phyloP scores from a whole-genome alignment of 2,329 filamentous ascomycete species.

The Aspergillus nomiae region DNA sequence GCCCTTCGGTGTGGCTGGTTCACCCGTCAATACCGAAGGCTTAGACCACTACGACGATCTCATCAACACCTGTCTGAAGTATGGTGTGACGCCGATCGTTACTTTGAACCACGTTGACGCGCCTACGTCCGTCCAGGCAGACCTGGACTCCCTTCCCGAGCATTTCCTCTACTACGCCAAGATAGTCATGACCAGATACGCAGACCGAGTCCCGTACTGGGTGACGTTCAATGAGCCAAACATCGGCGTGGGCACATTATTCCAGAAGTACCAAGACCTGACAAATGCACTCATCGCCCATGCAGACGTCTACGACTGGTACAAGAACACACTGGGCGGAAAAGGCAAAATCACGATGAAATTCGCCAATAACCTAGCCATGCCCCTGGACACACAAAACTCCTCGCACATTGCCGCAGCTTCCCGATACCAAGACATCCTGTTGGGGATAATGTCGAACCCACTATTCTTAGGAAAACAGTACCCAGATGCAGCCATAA shows the following conservation, averaged over 20 bases:
- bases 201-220: conserved; percentile 75
- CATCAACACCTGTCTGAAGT: conserved; percentile 71
- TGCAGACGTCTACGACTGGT: conserved; percentile 1
- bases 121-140: conserved; percentile 71
- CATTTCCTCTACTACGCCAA: conserved; percentile 72
- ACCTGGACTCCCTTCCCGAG: conserved; percentile 76
- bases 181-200: conserved; percentile 38
- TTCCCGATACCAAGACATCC: background rate
- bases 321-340: background rate
- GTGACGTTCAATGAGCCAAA: conserved; percentile 80
- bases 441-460: conserved; percentile 46
- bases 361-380: conserved; percentile 1
- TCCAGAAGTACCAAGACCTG: background rate
- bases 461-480: conserved; percentile 49
- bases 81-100: conserved; percentile 73
- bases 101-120: conserved; percentile 84
- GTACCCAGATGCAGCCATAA: conserved; percentile 46
- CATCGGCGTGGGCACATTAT: background rate
- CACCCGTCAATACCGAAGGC: conserved; percentile 75
- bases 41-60: conserved; percentile 74
- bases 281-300: background rate
- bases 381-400: background rate
- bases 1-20: conserved; percentile 72
- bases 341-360: background rate
- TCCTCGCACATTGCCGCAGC: background rate